phyloP scores from a whole-genome alignment of 495 filamentous ascomycete species.

The Penicillium steckii region DNA sequence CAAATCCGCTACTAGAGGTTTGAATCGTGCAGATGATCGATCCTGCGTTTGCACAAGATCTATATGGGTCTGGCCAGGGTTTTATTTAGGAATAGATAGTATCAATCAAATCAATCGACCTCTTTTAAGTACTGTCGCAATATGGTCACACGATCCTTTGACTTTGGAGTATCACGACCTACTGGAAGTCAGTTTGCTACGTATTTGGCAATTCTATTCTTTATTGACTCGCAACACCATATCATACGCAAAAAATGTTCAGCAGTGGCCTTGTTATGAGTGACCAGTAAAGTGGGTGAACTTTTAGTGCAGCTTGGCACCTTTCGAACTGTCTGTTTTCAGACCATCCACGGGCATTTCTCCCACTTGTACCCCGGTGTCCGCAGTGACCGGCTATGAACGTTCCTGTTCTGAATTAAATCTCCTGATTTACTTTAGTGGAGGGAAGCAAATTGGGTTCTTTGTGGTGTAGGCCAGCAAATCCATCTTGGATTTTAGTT shows the following conservation, averaged over 20 bases:
- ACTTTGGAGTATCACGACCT: background rate
- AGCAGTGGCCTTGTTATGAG: background rate
- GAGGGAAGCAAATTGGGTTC: background rate
- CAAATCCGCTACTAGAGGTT: background rate
- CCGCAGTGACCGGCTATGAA: background rate
- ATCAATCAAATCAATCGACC: background rate
- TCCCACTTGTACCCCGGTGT: background rate
- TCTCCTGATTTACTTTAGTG: background rate
- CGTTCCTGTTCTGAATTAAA: background rate
- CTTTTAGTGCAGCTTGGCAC: background rate
- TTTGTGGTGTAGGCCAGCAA: background rate
- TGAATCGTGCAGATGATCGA: background rate
- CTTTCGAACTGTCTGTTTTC: too few species aligned
- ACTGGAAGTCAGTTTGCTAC: background rate
- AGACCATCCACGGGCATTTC: too few species aligned
- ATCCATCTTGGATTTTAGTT: background rate
- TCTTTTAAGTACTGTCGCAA: background rate
- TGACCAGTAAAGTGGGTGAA: background rate
- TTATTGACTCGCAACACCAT: background rate
- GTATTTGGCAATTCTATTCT: background rate
- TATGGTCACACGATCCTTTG: background rate
- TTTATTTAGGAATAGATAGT: background rate
- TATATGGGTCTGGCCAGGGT: background rate
- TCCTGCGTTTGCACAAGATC: background rate
- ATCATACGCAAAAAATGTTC: background rate